A percentile compares a stretch with the other conserved stretches of the same genome.
phyloP scores from a whole-genome alignment of 345 rosid genomes.

The Gynandropsis gynandra region DNA sequence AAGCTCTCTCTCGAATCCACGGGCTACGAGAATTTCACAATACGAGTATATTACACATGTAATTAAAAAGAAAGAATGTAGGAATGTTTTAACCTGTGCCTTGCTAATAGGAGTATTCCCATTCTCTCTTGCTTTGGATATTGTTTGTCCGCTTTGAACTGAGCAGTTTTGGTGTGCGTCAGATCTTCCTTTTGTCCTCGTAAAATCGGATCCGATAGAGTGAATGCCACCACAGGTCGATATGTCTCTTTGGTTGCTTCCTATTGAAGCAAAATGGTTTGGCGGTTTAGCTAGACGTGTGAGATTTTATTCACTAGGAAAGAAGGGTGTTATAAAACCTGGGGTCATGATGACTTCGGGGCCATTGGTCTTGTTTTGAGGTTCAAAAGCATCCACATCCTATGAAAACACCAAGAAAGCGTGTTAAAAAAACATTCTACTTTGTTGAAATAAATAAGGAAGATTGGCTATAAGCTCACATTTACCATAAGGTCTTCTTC shows the following conservation, averaged over 20 bases:
- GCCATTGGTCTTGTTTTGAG: constrained; percentile 21
- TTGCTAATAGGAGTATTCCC: constrained; percentile 71
- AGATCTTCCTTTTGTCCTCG: constrained; percentile 74
- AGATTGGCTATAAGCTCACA: not conserved
- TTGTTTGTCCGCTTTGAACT: constrained; percentile 49
- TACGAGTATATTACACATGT: too few relatives aligned
- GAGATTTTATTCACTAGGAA: not conserved
- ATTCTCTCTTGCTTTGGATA: constrained; percentile 41
- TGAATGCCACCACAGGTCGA: constrained; percentile 84
- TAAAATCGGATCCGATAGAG: constrained; percentile 88
- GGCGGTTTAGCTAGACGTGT: not conserved
- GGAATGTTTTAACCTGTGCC: constrained; percentile 43
- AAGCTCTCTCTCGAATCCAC: constrained; percentile 81
- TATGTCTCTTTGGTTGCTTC: constrained; percentile 34
- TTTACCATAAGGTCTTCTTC: constrained; percentile 50
- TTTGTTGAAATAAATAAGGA: not conserved
- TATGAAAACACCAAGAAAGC: constrained; percentile 23
- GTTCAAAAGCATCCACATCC: constrained; percentile 48
- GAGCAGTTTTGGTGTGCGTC: constrained; percentile 46
- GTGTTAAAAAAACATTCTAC: not conserved
- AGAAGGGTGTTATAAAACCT: constrained; percentile 16
- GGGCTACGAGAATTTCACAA: too few relatives aligned
- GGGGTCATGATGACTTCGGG: constrained; percentile 15
- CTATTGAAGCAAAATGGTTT: not conserved
- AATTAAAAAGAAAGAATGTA: too few relatives aligned